Evolutionary conservation across 1,284 basidiomycete species (phyloP).

Genomic region (Ustilago vetiveriae): DNA sequence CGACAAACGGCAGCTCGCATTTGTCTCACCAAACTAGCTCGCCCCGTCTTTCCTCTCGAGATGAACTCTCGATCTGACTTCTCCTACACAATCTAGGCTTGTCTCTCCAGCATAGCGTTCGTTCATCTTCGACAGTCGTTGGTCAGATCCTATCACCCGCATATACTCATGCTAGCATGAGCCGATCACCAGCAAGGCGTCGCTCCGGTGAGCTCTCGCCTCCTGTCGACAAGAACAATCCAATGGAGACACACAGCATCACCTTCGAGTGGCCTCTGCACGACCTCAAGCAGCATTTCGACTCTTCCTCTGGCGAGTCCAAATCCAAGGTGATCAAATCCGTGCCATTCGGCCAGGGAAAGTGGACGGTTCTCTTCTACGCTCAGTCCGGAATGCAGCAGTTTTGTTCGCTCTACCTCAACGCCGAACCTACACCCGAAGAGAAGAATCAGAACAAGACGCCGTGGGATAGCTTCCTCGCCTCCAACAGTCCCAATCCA

Average conservation of each 20-base stretch:
- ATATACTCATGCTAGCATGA: conserved; percentile 14
- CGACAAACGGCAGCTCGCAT: no score
- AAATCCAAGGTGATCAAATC: conserved; percentile 68
- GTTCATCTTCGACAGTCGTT: no score
- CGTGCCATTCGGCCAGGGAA: conserved; percentile 53
- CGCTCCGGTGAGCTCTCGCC: conserved; percentile 27
- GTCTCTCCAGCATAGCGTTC: no score
- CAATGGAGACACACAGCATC: conserved; percentile 48
- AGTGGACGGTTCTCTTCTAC: conserved; percentile 61
- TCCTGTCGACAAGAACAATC: conserved; percentile 33
- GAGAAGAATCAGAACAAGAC: conserved; percentile 41
- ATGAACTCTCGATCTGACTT: no score
- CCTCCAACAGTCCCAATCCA: conserved; percentile 10
- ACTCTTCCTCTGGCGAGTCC: conserved; percentile 63
- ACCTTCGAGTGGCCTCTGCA: conserved; percentile 60
- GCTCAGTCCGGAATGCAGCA: conserved; percentile 58
- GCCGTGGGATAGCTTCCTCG: conserved; percentile 27
- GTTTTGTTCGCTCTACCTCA: conserved; percentile 61
- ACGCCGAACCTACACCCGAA: conserved; percentile 54
- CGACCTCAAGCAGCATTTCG: conserved; percentile 67
- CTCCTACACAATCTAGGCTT: no score
- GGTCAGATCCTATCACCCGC: no score
- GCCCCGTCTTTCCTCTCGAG: no score
- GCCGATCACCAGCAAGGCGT: conserved; percentile 22
- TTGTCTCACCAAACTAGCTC: no score